Conservation (phyloP, 2,329 filamentous ascomycete genomes). For the Polytolypa hystricis region DNA sequence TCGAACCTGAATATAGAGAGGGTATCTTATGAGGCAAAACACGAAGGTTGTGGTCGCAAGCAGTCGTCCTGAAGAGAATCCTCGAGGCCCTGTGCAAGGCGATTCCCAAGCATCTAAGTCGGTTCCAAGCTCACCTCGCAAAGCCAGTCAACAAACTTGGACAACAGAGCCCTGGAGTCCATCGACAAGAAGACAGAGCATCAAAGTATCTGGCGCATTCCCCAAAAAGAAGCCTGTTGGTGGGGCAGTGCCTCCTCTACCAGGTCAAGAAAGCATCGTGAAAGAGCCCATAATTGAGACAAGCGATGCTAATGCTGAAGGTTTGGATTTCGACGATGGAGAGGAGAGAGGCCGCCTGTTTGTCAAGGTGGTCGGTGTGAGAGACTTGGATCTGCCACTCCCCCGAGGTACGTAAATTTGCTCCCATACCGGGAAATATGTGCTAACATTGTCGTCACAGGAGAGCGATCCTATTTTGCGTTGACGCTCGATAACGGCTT, state of each 20-base stretch:
- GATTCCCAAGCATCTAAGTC: conserved; percentile 43
- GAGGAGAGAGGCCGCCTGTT: conserved; percentile 85
- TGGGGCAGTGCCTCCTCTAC: conserved; percentile 68
- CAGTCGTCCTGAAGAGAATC: conserved; percentile 52
- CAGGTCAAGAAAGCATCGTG: conserved; percentile 76
- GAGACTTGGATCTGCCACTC: conserved; percentile 83
- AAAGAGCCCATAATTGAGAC: conserved; percentile 51
- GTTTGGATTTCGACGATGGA: conserved; percentile 58
- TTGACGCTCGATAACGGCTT: conserved; percentile 96
- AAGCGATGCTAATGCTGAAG: conserved; percentile 49
- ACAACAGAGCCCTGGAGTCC: conserved; percentile 96
- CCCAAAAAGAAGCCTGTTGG: conserved; percentile 49
- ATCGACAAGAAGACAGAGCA: conserved; percentile 57
- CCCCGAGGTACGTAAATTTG: conserved; percentile 61
- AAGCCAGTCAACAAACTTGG: conserved; percentile 79
- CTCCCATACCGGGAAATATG: background rate
- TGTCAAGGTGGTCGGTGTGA: conserved; percentile 97
- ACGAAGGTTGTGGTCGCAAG: conserved; percentile 95
- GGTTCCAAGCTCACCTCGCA: conserved; percentile 61
- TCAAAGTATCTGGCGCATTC: conserved; percentile 46
- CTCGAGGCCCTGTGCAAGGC: conserved; percentile 12
- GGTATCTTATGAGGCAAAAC: conserved; percentile 97
- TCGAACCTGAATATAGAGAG: conserved; percentile 75
- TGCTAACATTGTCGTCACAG: conserved; percentile 37
- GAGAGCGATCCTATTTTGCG: conserved; percentile 86